These are phyloP conservation scores for Nicotiana knightiana DNA, from an alignment of 257 asterid genomes.

Conservation along the genomic window DNA sequence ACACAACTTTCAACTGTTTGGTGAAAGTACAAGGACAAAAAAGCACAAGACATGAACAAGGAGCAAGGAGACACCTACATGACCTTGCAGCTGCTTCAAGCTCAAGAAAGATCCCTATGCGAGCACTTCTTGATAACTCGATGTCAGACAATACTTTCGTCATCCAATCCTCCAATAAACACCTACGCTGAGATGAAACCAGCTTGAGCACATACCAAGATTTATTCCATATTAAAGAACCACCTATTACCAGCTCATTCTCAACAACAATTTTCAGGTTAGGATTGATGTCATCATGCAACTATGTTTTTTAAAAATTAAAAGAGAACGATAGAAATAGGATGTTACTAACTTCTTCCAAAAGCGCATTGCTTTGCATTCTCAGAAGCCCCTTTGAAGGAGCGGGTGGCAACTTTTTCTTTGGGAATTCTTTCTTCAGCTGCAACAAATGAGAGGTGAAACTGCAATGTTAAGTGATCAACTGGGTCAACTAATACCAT, in stretches of 20 bases:
- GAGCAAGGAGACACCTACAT: conserved; percentile 43
- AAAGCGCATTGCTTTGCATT: conserved; percentile 32
- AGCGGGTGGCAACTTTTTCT: conserved; percentile 46
- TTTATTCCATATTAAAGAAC: background rate
- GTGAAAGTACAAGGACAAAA: background rate
- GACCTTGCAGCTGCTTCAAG: conserved; percentile 81
- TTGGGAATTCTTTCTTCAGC: conserved; percentile 53
- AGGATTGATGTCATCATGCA: background rate
- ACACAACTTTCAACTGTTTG: background rate
- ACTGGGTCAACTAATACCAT: background rate
- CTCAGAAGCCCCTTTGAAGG: conserved; percentile 57
- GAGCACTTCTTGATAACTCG: conserved; percentile 63
- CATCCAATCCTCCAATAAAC: conserved; percentile 70
- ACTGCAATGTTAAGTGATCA: background rate
- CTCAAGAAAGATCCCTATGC: conserved; percentile 64
- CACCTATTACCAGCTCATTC: background rate
- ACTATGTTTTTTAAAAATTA: background rate
- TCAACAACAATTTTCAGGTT: background rate
- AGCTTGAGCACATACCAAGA: conserved; percentile 19
- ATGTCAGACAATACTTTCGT: conserved; percentile 53
- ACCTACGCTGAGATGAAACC: conserved; percentile 60
- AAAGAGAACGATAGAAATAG: conserved; percentile 9
- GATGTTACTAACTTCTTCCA: conserved; percentile 54
- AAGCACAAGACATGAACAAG: background rate
- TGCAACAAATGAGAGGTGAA: conserved; percentile 22